A percentile compares a stretch with the other conserved stretches of the same genome.
phyloP scores from a whole-genome alignment of 345 rosid species.

The Odontarrhena argentea region DNA sequence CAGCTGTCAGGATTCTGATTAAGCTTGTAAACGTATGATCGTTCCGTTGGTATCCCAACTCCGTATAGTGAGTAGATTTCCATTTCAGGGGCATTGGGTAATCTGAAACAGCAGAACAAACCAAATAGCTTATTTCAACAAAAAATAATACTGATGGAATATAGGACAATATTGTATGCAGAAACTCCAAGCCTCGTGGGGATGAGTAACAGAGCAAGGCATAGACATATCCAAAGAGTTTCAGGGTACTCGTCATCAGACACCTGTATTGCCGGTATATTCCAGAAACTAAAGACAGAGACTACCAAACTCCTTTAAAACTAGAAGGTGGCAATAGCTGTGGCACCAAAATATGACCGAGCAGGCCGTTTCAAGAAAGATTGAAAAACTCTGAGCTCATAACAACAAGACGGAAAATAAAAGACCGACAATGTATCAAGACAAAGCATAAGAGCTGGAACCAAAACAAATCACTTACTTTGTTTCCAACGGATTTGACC shows the following conservation, averaged over 20 bases:
- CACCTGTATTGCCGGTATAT: background rate
- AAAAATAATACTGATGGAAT: background rate
- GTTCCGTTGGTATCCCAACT: conserved; percentile 92
- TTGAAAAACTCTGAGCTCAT: conserved; percentile 3
- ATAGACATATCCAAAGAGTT: conserved; percentile 6
- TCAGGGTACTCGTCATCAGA: background rate
- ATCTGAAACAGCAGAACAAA: conserved; percentile 53
- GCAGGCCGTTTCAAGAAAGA: conserved; percentile 14
- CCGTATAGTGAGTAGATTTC: conserved; percentile 90
- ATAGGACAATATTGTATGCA: background rate
- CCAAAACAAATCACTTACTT: conserved; percentile 54
- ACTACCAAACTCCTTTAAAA: background rate
- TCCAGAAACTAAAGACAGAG: background rate
- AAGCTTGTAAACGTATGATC: conserved; percentile 79
- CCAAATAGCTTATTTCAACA: background rate
- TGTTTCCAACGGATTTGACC: conserved; percentile 97
- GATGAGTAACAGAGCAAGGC: conserved; percentile 1
- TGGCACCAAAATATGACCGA: conserved; percentile 10
- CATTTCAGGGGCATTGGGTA: conserved; percentile 92
- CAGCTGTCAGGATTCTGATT: conserved; percentile 71
- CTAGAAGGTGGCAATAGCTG: background rate
- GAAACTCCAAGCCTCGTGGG: background rate
- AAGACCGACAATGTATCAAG: conserved; percentile 17
- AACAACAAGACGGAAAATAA: conserved; percentile 7
- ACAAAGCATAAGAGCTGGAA: background rate